These are phyloP conservation scores for Verticillium isaacii DNA, from an alignment of 2,329 filamentous ascomycete species.

Conservation along the genomic window DNA sequence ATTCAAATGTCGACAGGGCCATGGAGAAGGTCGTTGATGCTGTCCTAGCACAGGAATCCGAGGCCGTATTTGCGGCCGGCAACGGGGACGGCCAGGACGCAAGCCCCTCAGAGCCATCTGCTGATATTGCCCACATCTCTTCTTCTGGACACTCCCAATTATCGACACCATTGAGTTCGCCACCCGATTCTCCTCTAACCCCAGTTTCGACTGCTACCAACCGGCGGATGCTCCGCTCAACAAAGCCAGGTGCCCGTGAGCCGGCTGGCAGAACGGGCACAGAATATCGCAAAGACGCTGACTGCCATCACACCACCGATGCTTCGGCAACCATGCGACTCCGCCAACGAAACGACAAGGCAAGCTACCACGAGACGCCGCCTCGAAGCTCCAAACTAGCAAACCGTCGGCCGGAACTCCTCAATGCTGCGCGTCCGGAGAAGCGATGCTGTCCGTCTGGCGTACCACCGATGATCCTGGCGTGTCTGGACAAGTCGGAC, in stretches of 20 bases:
- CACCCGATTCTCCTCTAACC: background rate
- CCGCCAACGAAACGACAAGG: background rate
- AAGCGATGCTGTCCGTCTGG: background rate
- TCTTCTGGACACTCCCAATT: background rate
- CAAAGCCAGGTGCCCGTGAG: background rate
- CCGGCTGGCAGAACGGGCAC: background rate
- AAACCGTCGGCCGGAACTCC: background rate
- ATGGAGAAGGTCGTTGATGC: too few species aligned
- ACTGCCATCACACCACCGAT: background rate
- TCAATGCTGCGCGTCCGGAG: background rate
- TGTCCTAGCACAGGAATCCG: too few species aligned
- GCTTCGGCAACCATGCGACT: background rate
- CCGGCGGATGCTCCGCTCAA: background rate
- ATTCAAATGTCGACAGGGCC: too few species aligned
- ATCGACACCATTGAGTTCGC: background rate
- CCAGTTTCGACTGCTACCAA: background rate
- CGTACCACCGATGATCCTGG: background rate
- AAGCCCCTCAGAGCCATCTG: background rate
- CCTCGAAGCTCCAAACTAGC: background rate
- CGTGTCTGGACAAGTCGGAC: background rate
- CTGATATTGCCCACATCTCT: background rate
- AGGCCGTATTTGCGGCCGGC: too few species aligned
- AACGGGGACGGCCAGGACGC: too few species aligned
- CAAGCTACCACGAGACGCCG: background rate
- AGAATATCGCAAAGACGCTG: background rate